Evolutionary conservation across 129 eudicot species (phyloP).

Genomic region (Scalesia atractyloides): DNA sequence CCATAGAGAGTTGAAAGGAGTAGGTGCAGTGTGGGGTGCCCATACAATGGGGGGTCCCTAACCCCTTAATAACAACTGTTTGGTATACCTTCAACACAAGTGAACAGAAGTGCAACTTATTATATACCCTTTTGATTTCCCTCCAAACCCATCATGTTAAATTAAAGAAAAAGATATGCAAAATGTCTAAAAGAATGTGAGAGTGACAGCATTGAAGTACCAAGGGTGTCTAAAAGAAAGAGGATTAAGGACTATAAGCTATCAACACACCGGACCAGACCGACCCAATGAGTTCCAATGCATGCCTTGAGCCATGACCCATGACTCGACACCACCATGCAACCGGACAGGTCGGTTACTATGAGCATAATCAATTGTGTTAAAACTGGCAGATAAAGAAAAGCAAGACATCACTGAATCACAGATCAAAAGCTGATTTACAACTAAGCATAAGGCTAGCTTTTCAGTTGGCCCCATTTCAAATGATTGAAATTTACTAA

Average conservation of each 20-base stretch:
- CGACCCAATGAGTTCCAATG: constrained; percentile 24
- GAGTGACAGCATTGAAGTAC: constrained; percentile 31
- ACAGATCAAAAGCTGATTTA: constrained; percentile 38
- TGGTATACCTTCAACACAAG: constrained; percentile 15
- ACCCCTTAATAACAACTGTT: background rate
- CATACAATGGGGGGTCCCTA: constrained; percentile 23
- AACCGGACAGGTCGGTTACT: constrained; percentile 3
- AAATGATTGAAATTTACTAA: constrained; percentile 27
- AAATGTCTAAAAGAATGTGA: constrained; percentile 33
- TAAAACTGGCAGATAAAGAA: constrained; percentile 26
- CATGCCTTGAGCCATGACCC: constrained; percentile 38
- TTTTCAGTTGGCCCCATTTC: constrained; percentile 33
- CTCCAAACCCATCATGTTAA: constrained; percentile 23
- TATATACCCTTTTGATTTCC: constrained; percentile 31
- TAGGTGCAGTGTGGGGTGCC: constrained; percentile 34
- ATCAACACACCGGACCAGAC: constrained; percentile 35
- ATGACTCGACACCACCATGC: constrained; percentile 42
- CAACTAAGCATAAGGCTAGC: constrained; percentile 25
- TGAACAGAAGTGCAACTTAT: constrained; percentile 1
- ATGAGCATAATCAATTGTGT: constrained; percentile 29
- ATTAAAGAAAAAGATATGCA: constrained; percentile 27
- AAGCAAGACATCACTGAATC: constrained; percentile 27
- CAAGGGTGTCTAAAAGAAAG: constrained; percentile 35
- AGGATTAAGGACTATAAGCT: constrained; percentile 11
- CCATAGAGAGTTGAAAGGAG: constrained; percentile 35